A percentile compares a stretch with the other conserved stretches of the same genome.
phyloP scores from a whole-genome alignment of 768 basidiomycete genomes.

The Hygrophoropsis aurantiaca region DNA sequence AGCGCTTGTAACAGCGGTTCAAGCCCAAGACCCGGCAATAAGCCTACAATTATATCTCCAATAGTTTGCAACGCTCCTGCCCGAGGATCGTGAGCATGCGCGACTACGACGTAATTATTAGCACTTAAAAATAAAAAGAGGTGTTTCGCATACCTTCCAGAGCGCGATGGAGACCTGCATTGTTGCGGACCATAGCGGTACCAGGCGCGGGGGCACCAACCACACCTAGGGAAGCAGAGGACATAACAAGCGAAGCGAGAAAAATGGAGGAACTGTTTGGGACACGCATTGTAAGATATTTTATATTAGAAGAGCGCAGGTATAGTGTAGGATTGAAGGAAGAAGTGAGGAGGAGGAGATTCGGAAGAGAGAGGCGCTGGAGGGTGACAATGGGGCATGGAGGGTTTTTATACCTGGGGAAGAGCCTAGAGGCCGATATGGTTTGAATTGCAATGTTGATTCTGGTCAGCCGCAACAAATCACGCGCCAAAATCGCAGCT shows the following conservation, averaged over 20 bases:
- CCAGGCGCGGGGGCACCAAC: slow-evolving; percentile 41
- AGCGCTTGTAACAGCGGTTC: too few relatives aligned
- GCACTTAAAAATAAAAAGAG: too few relatives aligned
- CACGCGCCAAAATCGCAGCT: too few relatives aligned
- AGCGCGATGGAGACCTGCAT: background rate
- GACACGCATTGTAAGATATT: slow-evolving; percentile 44
- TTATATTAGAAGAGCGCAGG: slow-evolving; percentile 56
- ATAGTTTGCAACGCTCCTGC: too few relatives aligned
- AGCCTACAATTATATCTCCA: too few relatives aligned
- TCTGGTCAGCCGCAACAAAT: background rate
- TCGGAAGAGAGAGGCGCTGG: background rate
- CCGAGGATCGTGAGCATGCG: too few relatives aligned
- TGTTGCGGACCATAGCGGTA: background rate
- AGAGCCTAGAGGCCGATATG: background rate
- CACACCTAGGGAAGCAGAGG: slow-evolving; percentile 44
- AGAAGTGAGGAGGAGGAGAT: slow-evolving; percentile 40
- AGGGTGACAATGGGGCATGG: background rate
- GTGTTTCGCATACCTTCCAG: too few relatives aligned
- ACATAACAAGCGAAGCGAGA: slow-evolving; percentile 47
- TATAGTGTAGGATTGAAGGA: slow-evolving; percentile 63
- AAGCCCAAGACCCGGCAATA: too few relatives aligned
- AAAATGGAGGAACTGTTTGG: slow-evolving; percentile 48
- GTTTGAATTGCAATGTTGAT: background rate
- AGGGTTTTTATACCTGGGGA: background rate
- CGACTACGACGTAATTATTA: too few relatives aligned